A percentile compares a stretch with the other conserved stretches of the same genome.
These are phyloP conservation scores for Inga laurina DNA, from an alignment of 306 rosid genomes.

Conservation along the genomic window DNA sequence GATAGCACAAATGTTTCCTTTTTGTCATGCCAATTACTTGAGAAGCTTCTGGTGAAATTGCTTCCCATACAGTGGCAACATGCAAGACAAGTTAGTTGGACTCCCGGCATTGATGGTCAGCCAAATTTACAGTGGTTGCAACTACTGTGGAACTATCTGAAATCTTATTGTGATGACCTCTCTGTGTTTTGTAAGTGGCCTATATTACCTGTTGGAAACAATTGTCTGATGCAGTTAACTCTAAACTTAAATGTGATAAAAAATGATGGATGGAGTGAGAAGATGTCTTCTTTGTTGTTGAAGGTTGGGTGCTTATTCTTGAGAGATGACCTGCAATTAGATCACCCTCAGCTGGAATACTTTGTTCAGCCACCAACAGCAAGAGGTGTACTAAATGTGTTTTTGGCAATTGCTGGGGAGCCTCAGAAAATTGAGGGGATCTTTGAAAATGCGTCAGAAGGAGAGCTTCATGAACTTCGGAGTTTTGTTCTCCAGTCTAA, in stretches of 20 bases:
- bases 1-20: slow-evolving; percentile 76
- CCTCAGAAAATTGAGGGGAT: slow-evolving; percentile 69
- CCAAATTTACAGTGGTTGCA: slow-evolving; percentile 93
- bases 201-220: slow-evolving; percentile 76
- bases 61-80: slow-evolving; percentile 94
- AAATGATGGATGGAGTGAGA: slow-evolving; percentile 98
- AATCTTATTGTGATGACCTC: slow-evolving; percentile 78
- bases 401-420: slow-evolving; percentile 78
- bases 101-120: slow-evolving; percentile 81
- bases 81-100: slow-evolving; percentile 80
- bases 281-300: slow-evolving; percentile 79
- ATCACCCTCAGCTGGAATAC: slow-evolving; percentile 76
- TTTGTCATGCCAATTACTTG: slow-evolving; percentile 82
- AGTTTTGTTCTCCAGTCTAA: slow-evolving; percentile 94
- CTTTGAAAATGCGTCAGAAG: slow-evolving; percentile 72
- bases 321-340: slow-evolving; percentile 72
- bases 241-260: slow-evolving; percentile 75
- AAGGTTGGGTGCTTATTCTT: slow-evolving; percentile 84
- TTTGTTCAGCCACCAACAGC: slow-evolving; percentile 86
- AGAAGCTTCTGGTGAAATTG: slow-evolving; percentile 78
- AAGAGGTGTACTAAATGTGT: slow-evolving; percentile 70
- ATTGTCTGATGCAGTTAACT: slow-evolving; percentile 69
- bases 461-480: slow-evolving; percentile 93
- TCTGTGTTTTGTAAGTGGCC: slow-evolving; percentile 90
- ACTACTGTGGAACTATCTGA: slow-evolving; percentile 88